Conservation (phyloP, 2,329 filamentous ascomycete genomes). For the Xylaria sp. region DNA sequence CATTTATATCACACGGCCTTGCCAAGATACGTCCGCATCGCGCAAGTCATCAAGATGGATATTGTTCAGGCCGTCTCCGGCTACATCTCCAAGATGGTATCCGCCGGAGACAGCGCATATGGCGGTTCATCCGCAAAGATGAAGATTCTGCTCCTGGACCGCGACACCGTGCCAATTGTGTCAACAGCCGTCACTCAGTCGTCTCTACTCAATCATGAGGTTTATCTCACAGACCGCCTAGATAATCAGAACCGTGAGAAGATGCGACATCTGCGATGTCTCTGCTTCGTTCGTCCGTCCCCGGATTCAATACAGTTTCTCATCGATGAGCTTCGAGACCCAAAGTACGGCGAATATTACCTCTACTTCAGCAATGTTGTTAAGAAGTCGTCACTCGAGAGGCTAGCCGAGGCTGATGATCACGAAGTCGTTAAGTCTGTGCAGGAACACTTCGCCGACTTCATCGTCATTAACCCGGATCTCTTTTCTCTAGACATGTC, state of each 20-base stretch:
- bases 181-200: constrained; percentile 97
- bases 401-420: constrained; percentile 94
- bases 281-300: constrained; percentile 93
- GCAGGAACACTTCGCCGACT: constrained; percentile 97
- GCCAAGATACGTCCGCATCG: constrained; percentile 1
- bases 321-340: constrained; percentile 94
- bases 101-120: constrained; percentile 76
- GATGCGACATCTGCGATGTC: constrained; percentile 95
- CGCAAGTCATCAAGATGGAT: constrained; percentile 74
- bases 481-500: constrained; percentile 83
- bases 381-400: constrained; percentile 94
- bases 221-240: constrained; percentile 96
- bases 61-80: constrained; percentile 91
- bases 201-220: constrained; percentile 91
- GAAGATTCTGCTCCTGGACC: constrained; percentile 96
- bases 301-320: constrained; percentile 91
- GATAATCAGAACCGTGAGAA: constrained; percentile 92
- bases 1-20: constrained; percentile 4
- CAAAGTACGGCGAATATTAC: constrained; percentile 97
- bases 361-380: constrained; percentile 98
- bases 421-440: constrained; percentile 95
- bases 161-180: constrained; percentile 91
- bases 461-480: constrained; percentile 93
- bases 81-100: constrained; percentile 97
- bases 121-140: constrained; percentile 85